Conservation (phyloP, 1,284 basidiomycete species). For the Ceratobasidium sp. region DNA sequence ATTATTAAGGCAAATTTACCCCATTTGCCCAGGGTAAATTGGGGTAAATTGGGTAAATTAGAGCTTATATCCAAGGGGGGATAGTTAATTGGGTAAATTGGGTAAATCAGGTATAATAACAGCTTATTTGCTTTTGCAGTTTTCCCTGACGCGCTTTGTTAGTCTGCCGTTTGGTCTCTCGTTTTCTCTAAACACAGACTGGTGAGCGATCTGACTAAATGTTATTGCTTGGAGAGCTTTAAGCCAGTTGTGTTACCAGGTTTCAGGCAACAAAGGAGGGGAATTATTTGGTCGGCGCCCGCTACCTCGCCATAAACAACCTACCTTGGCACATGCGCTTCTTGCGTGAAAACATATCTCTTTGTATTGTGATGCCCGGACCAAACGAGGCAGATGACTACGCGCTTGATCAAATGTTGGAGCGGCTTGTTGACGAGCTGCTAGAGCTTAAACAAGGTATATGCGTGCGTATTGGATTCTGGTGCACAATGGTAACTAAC, state of each 20-base stretch:
- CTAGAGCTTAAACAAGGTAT: slow-evolving; percentile 13
- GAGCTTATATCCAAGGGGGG: too few relatives aligned
- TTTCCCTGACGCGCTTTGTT: too few relatives aligned
- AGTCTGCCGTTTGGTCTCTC: not conserved
- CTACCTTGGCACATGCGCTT: not conserved
- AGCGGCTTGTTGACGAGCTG: slow-evolving; percentile 7
- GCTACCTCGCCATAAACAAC: slow-evolving; percentile 1
- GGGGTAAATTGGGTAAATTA: too few relatives aligned
- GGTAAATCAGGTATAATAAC: too few relatives aligned
- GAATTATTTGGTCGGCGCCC: not conserved
- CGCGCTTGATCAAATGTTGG: slow-evolving; percentile 12
- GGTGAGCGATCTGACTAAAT: not conserved
- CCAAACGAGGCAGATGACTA: not conserved
- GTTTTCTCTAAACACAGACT: slow-evolving; percentile 6
- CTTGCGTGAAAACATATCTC: not conserved
- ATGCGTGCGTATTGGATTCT: not conserved
- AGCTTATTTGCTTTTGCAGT: too few relatives aligned
- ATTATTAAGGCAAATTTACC: too few relatives aligned
- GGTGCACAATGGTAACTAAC: not conserved
- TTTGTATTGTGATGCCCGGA: slow-evolving; percentile 4
- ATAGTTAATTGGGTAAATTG: too few relatives aligned
- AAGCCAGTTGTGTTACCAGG: not conserved
- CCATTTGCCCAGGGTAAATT: too few relatives aligned
- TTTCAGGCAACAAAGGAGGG: slow-evolving; percentile 10
- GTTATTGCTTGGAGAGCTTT: not conserved